Evolutionary conservation across 148 eudicot genomes (phyloP).

Genomic region (Chenopodium suecicum): DNA sequence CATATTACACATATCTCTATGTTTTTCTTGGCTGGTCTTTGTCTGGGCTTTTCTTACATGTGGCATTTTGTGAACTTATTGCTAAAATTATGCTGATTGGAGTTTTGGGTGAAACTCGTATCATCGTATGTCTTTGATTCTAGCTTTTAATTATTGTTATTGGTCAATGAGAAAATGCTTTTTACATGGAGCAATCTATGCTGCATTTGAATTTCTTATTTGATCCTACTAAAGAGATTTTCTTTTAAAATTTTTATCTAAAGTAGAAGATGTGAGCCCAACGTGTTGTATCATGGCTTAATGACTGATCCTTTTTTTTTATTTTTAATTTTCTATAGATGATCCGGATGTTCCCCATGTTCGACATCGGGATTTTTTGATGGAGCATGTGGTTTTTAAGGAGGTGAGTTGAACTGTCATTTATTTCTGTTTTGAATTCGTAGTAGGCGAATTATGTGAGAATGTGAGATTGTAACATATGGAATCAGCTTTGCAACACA

Average conservation of each 20-base stretch:
- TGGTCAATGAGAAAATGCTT: not conserved
- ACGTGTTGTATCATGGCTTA: conserved; percentile 3
- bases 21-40: not conserved
- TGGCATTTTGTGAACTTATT: not conserved
- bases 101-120: not conserved
- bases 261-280: not conserved
- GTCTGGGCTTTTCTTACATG: not conserved
- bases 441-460: not conserved
- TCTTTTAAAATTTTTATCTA: not conserved
- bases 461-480: not conserved
- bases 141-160: not conserved
- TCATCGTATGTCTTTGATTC: not conserved
- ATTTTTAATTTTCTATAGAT: conserved; percentile 36
- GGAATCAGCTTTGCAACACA: not conserved
- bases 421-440: not conserved
- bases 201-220: not conserved
- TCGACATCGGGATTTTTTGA: conserved; percentile 74
- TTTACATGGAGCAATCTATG: not conserved
- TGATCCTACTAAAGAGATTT: not conserved
- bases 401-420: conserved; percentile 48
- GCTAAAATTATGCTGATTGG: not conserved
- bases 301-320: conserved; percentile 5
- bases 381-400: conserved; percentile 86
- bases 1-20: not conserved
- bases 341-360: conserved; percentile 74